phyloP scores from a whole-genome alignment of 331 rosid species.

The Erythrophleum ivorense region DNA sequence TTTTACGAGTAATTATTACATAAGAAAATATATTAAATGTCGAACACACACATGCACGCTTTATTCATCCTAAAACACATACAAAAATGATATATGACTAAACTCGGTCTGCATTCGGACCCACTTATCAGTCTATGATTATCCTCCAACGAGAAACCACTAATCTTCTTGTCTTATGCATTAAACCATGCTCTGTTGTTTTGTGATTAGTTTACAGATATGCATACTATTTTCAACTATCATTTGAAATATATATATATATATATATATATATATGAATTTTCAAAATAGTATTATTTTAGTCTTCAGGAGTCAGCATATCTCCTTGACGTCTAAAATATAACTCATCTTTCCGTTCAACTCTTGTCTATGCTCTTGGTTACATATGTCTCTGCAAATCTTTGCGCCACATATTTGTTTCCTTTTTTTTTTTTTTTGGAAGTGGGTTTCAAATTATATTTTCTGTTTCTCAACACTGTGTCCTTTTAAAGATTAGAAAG shows the following conservation, averaged over 20 bases:
- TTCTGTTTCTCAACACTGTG: neutral
- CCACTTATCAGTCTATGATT: neutral
- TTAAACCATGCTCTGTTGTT: conserved; percentile 35
- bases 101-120: conserved; percentile 3
- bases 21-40: neutral
- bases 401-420: conserved; percentile 4
- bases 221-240: conserved; percentile 18
- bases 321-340: conserved; percentile 8
- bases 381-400: conserved; percentile 10
- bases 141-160: neutral
- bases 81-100: neutral
- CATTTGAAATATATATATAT: neutral
- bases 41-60: neutral
- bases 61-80: neutral
- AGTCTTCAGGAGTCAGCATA: neutral
- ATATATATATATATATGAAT: neutral
- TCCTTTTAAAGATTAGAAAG: too few relatives aligned
- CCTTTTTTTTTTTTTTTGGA: neutral
- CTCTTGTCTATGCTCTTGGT: neutral
- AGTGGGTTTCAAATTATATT: neutral
- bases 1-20: neutral
- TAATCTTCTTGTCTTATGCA: conserved; percentile 10
- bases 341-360: neutral
- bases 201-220: conserved; percentile 34
- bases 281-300: conserved; percentile 13